These are phyloP conservation scores for Aspergillus glaucus DNA, from an alignment of 2,329 filamentous ascomycete species.

Conservation along the genomic window DNA sequence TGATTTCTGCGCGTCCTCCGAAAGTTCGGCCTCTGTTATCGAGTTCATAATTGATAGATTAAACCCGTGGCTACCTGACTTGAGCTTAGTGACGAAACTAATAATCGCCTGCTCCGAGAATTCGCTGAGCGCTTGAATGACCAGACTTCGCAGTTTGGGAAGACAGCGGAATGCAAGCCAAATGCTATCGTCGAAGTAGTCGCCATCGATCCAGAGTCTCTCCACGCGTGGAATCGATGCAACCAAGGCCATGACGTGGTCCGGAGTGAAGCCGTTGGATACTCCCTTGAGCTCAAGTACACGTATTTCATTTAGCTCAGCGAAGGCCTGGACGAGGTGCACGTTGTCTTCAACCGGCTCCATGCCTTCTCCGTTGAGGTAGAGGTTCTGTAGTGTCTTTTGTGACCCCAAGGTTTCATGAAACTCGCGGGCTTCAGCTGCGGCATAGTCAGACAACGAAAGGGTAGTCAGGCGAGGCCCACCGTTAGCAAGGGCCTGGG, in stretches of 20 bases:
- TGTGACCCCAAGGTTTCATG: slow-evolving; percentile 24
- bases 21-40: slow-evolving; percentile 13
- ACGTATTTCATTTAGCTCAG: slow-evolving; percentile 21
- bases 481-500: slow-evolving; percentile 19
- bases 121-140: slow-evolving; percentile 26
- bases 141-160: slow-evolving; percentile 22
- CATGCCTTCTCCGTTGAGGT: slow-evolving; percentile 24
- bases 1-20: slow-evolving; percentile 20
- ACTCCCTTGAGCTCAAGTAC: slow-evolving; percentile 30
- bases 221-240: slow-evolving; percentile 25
- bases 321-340: slow-evolving; percentile 24
- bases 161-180: slow-evolving; percentile 20
- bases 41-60: slow-evolving; percentile 23
- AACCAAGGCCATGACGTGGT: slow-evolving; percentile 23
- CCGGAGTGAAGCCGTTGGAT: slow-evolving; percentile 26
- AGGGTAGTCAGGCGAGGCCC: slow-evolving; percentile 22
- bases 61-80: slow-evolving; percentile 24
- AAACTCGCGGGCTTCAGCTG: slow-evolving; percentile 17
- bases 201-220: slow-evolving; percentile 27
- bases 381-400: slow-evolving; percentile 20
- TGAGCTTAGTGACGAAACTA: slow-evolving; percentile 23
- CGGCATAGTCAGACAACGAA: slow-evolving; percentile 23
- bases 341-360: slow-evolving; percentile 20
- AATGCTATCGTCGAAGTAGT: slow-evolving; percentile 22
- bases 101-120: slow-evolving; percentile 26